These are phyloP conservation scores for Penicillium egyptiacum DNA, from an alignment of 495 filamentous ascomycete genomes.

Conservation along the genomic window DNA sequence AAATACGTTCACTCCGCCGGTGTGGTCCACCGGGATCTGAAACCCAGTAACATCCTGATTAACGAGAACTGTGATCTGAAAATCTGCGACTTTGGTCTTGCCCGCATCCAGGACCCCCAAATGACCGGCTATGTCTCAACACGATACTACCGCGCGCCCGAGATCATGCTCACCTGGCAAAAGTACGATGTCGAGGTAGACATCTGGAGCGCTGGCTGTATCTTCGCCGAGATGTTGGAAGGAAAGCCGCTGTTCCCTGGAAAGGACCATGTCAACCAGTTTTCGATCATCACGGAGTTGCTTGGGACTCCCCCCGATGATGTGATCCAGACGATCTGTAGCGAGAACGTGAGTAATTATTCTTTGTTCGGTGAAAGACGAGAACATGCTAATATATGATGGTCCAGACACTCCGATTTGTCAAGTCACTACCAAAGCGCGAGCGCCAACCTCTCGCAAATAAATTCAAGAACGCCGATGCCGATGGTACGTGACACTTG, in stretches of 20 bases:
- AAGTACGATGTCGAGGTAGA: conserved; percentile 99
- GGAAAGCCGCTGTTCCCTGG: conserved; percentile 98
- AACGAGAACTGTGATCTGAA: conserved; percentile 99
- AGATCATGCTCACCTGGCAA: conserved; percentile 99
- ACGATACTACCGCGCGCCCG: conserved; percentile 95
- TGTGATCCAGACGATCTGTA: conserved; percentile 97
- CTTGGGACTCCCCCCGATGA: conserved; percentile 97
- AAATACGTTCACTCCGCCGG: conserved; percentile 99
- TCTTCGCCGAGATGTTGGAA: conserved; percentile 99
- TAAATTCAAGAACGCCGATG: conserved; percentile 95
- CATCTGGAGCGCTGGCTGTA: conserved; percentile 98
- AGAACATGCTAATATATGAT: conserved; percentile 14
- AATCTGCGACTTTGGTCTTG: conserved; percentile 98
- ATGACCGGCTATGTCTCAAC: conserved; percentile 99
- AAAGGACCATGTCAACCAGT: conserved; percentile 99
- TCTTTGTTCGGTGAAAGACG: neutral
- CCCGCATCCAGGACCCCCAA: conserved; percentile 98
- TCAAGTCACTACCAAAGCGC: conserved; percentile 95
- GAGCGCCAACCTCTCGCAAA: conserved; percentile 85
- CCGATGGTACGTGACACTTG: conserved; percentile 64
- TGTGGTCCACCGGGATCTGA: conserved; percentile 95
- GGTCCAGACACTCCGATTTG: conserved; percentile 87
- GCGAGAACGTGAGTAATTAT: conserved; percentile 78
- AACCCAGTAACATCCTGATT: conserved; percentile 97
- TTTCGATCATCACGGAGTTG: conserved; percentile 98